Base-by-base conservation (phyloP, 2,329 filamentous ascomycete species). In the Pestalotiopsis sp. region DNA sequence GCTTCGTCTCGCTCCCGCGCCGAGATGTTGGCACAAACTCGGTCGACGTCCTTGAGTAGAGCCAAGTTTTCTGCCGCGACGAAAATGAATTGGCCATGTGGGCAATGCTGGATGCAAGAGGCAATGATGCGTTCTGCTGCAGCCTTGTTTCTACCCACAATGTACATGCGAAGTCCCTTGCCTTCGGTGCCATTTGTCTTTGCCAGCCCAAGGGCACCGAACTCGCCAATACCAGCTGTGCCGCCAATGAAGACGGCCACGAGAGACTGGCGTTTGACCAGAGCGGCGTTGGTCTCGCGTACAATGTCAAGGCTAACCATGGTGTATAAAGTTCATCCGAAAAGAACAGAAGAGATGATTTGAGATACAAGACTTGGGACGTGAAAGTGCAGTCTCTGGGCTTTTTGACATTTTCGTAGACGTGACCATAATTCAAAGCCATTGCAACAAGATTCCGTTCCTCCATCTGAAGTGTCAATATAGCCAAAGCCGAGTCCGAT, bases 1-100 rank as follows among this genome's bases (percentile, higher is more conserved):
- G 68, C 45, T 2, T 64, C 67, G 7, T 69, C 68, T 62, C 68
- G 61, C 68, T 82, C 80, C 2, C 70, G 56, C 31, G 67, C 58
- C 1, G 68, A 71, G 59, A 82, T 76, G 9, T 78, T 72, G 2
- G 65, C 69, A 45, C 73, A 79, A 6, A 77, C 72, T 5, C 66
- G 68, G 69, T 82, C 80, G 9, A 81, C 79, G 39, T 80, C 76
- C n/a, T 67, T 72, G 12, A 81, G 70, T 4, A 80, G 70, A 5
- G 77, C 71, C 25, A 81, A 66, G 64, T 81, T 78, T 2, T 68
- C 64, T 0, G 71, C 76, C 64, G 74, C 66, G n/a, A 82, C 63
- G 65, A 81, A 81, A 11, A 68, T 72, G 73, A 78, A 81, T 3
- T 76, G 70, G 3, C 75, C 80, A 2, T 70, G 69, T 0, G 79